Evolutionary conservation across 768 basidiomycete genomes (phyloP), one percentile per base, ranked within the genome.

Genomic region (Termitomyces titanicus): DNA sequence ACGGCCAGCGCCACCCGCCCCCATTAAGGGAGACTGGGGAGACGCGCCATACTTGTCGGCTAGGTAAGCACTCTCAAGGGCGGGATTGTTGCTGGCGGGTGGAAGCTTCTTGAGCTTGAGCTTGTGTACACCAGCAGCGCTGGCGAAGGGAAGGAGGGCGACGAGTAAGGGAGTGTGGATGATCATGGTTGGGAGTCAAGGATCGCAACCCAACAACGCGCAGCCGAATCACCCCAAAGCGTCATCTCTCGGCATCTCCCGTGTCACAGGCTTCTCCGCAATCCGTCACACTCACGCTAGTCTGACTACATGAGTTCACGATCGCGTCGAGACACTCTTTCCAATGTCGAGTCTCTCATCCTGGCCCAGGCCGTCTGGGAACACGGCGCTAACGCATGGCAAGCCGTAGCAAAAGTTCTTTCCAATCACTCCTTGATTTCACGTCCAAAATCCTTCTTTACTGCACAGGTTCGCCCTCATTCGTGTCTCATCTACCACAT

Each of bases 91-190:
- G 13, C 74, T 70, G n/a, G 75, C 76, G 39, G 79, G 75, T 17
- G 88, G 80, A 1, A 96, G 67, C 76, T 97, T 97, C 73, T 93
- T 83, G 29, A 98, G 85, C 71, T 94, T 94, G 69, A 97, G 82
- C 67, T 83, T 94, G 81, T 87, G 88, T 1, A 92, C 76, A 59
- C 82, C 82, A 44, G 70, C 75, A 18, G 79, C 79, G 59, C 77
- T 76, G 65, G 79, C 74, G 74, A 74, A 79, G 66, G 80, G 78
- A 53, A 81, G 68, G 60, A 81, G 70, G 43, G 70, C 70, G 54
- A 80, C 63, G 55, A 77, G 61, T 47, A 77, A 62, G 45, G 75
- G 70, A 59, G 72, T 52, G 51, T 64, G 61, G 59, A 79, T 61
- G 55, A 78, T 73, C 78, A 80, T 79, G 51, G 74, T 74, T 70